These are phyloP conservation scores for Rutstroemia sydowiana DNA, from an alignment of 2,329 filamentous ascomycete genomes.

Conservation along the genomic window DNA sequence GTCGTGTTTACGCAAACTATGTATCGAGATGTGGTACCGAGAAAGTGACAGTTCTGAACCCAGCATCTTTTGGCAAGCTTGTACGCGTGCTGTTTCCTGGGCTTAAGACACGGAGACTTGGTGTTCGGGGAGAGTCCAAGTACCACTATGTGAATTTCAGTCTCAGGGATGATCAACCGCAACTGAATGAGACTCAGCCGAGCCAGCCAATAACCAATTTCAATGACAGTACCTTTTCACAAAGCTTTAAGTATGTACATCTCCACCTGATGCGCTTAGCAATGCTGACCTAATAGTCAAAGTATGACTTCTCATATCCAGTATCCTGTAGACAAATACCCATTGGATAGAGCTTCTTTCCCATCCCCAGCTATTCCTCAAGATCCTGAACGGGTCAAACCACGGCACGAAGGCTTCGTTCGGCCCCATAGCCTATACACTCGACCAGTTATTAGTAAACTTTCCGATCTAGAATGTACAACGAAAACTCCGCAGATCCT, in stretches of 20 bases:
- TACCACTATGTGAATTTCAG: conserved; percentile 83
- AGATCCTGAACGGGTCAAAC: conserved; percentile 25
- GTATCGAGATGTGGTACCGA: conserved; percentile 88
- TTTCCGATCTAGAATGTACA: conserved; percentile 52
- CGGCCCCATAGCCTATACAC: conserved; percentile 49
- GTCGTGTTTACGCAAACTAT: conserved; percentile 92
- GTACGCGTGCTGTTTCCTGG: conserved; percentile 94
- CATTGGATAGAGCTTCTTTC: conserved; percentile 31
- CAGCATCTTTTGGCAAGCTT: conserved; percentile 94
- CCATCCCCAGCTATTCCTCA: conserved; percentile 35
- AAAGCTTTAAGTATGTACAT: conserved; percentile 42
- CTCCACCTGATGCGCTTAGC: not conserved
- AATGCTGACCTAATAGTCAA: conserved; percentile 18
- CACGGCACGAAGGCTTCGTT: conserved; percentile 30
- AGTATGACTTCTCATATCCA: conserved; percentile 25
- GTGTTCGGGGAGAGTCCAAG: conserved; percentile 93
- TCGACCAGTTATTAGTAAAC: conserved; percentile 45
- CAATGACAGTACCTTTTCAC: conserved; percentile 42
- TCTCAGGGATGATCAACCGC: conserved; percentile 45
- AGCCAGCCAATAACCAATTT: conserved; percentile 42
- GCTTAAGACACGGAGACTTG: conserved; percentile 83
- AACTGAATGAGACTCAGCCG: conserved; percentile 34
- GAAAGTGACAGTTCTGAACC: conserved; percentile 89
- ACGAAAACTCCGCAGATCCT: conserved; percentile 53
- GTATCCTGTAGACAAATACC: conserved; percentile 28